A percentile compares a stretch with the other conserved stretches of the same genome.
These are phyloP conservation scores for Persicaria tinctoria DNA, from an alignment of 148 eudicot species.

Conservation along the genomic window DNA sequence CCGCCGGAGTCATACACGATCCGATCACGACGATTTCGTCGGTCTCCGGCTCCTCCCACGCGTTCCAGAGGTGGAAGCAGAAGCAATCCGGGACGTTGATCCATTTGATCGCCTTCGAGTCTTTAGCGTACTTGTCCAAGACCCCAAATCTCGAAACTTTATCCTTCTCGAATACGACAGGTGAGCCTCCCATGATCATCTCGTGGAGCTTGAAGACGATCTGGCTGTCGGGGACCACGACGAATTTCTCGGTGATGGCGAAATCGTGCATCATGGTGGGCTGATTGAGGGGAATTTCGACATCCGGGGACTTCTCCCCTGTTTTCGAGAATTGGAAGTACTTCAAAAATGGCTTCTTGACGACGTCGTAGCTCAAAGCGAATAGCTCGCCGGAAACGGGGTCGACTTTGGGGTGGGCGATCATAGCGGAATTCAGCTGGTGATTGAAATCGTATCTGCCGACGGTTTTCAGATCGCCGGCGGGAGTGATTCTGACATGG, in stretches of 20 bases:
- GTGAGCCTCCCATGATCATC: constrained; percentile 37
- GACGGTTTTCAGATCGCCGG: constrained; percentile 26
- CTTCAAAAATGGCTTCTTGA: constrained; percentile 31
- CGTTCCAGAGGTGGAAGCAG: constrained; percentile 40
- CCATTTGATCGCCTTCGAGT: constrained; percentile 23
- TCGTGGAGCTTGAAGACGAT: constrained; percentile 36
- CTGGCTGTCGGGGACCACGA: constrained; percentile 36
- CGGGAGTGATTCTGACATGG: constrained; percentile 18
- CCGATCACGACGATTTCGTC: constrained; percentile 40
- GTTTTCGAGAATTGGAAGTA: constrained; percentile 23
- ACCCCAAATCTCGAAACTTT: constrained; percentile 31
- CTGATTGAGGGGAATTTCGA: constrained; percentile 22
- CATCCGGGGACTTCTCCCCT: constrained; percentile 28
- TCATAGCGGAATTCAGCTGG: constrained; percentile 24
- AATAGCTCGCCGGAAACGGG: constrained; percentile 33
- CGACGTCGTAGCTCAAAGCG: constrained; percentile 34
- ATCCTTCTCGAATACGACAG: constrained; percentile 27
- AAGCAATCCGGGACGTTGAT: constrained; percentile 29
- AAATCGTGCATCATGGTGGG: constrained; percentile 47
- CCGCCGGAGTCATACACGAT: constrained; percentile 44
- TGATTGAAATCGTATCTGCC: constrained; percentile 27
- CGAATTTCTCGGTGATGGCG: constrained; percentile 35
- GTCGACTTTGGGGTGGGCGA: constrained; percentile 39
- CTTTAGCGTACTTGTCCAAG: constrained; percentile 20
- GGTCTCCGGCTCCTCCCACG: constrained; percentile 38